phyloP scores from a whole-genome alignment of 106 monocot species.

The Dendrobium catenatum region DNA sequence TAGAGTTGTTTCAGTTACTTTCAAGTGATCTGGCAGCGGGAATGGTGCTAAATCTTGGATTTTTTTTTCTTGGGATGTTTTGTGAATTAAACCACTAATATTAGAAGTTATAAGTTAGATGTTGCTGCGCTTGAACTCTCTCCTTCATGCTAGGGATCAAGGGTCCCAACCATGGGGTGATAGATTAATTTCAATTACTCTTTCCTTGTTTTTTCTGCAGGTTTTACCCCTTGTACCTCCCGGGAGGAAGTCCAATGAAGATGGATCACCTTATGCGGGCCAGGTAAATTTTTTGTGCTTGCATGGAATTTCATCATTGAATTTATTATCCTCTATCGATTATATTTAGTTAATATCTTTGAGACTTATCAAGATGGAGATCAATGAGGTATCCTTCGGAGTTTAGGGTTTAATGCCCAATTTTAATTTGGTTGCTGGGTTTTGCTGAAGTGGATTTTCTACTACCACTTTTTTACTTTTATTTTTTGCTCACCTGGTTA shows the following conservation, averaged over 20 bases:
- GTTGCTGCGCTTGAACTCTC: no score
- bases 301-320: not conserved
- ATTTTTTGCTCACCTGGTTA: slow-evolving; percentile 3
- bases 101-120: no score
- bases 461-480: not conserved
- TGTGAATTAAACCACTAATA: no score
- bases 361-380: not conserved
- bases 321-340: not conserved
- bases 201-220: slow-evolving; percentile 24
- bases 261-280: slow-evolving; percentile 94
- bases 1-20: not conserved
- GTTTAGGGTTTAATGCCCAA: not conserved
- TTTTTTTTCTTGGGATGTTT: not conserved
- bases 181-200: not conserved
- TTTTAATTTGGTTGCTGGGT: not conserved
- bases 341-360: not conserved
- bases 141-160: no score
- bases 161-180: no score
- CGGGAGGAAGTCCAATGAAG: slow-evolving; percentile 90
- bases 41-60: not conserved
- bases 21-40: not conserved
- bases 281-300: slow-evolving; percentile 37
- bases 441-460: not conserved
- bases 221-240: slow-evolving; percentile 98
- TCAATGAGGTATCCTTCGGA: not conserved